Evolutionary conservation across 495 filamentous ascomycete species (phyloP).

Genomic region (Stereocaulon alpinum): DNA sequence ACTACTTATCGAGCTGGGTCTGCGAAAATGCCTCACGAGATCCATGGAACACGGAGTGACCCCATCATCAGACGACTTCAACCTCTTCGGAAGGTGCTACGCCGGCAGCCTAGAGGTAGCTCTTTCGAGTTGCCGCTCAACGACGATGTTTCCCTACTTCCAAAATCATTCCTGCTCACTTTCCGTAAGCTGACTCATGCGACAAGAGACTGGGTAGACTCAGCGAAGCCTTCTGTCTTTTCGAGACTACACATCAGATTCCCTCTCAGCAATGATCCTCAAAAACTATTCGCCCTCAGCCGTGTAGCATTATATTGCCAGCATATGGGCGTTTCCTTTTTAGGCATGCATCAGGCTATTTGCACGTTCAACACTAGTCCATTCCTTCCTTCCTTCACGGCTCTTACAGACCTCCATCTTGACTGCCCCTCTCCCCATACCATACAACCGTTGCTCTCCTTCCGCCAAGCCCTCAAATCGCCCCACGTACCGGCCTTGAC

Average conservation of each 20-base stretch:
- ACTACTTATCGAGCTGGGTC: too few relatives aligned
- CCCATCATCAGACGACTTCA: not conserved
- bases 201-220: slow-evolving; percentile 9
- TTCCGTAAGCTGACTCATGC: slow-evolving; percentile 17
- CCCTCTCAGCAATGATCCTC: not conserved
- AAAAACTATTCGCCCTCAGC: not conserved
- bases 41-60: too few relatives aligned
- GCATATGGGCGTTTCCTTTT: slow-evolving; percentile 8
- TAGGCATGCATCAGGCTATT: not conserved
- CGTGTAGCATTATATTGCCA: not conserved
- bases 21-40: too few relatives aligned
- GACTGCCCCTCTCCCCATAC: not conserved
- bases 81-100: not conserved
- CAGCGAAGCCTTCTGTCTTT: not conserved
- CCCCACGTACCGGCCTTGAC: not conserved
- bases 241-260: slow-evolving; percentile 2
- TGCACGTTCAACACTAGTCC: not conserved
- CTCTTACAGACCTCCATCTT: slow-evolving; percentile 7
- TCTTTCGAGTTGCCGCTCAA: not conserved
- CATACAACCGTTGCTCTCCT: slow-evolving; percentile 7
- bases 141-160: slow-evolving; percentile 15
- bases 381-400: not conserved
- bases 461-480: slow-evolving; percentile 8
- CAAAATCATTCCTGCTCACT: slow-evolving; percentile 13
- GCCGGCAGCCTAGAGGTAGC: not conserved